Evolutionary conservation across 2,329 filamentous ascomycete species (phyloP).

Genomic region (Pseudonectria buxi): DNA sequence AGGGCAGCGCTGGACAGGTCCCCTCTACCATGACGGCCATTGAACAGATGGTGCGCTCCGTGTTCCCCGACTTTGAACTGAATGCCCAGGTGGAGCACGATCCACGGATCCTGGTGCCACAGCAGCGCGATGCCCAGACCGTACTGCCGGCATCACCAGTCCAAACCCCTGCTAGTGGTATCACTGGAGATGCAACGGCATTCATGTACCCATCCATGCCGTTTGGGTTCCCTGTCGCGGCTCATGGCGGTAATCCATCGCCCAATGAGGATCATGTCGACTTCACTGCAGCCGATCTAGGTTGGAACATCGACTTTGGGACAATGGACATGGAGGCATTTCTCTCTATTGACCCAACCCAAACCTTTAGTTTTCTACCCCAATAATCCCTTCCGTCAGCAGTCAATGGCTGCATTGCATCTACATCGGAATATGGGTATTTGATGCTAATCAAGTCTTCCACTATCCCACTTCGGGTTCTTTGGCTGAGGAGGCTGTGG

Average conservation of each 20-base stretch:
- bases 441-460: too few relatives aligned
- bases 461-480: too few relatives aligned
- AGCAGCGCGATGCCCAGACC: slow-evolving; percentile 7
- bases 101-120: slow-evolving; percentile 9
- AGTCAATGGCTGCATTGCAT: too few relatives aligned
- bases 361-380: slow-evolving; percentile 18
- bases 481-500: too few relatives aligned
- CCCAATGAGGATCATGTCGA: slow-evolving; percentile 19
- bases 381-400: not conserved
- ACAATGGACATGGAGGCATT: slow-evolving; percentile 28
- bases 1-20: slow-evolving; percentile 13
- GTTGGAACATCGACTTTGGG: slow-evolving; percentile 25
- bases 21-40: slow-evolving; percentile 20
- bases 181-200: slow-evolving; percentile 9
- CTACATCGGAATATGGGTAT: too few relatives aligned
- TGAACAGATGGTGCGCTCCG: slow-evolving; percentile 24
- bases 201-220: slow-evolving; percentile 25
- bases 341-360: slow-evolving; percentile 23
- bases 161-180: slow-evolving; percentile 4
- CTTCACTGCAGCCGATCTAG: slow-evolving; percentile 23
- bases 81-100: slow-evolving; percentile 13
- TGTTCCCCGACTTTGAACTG: slow-evolving; percentile 20
- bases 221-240: slow-evolving; percentile 19
- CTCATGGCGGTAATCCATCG: slow-evolving; percentile 13
- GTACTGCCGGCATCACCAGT: slow-evolving; percentile 14